phyloP scores from a whole-genome alignment of 352 stramenopile species.

The Phytophthora boehmeriae region DNA sequence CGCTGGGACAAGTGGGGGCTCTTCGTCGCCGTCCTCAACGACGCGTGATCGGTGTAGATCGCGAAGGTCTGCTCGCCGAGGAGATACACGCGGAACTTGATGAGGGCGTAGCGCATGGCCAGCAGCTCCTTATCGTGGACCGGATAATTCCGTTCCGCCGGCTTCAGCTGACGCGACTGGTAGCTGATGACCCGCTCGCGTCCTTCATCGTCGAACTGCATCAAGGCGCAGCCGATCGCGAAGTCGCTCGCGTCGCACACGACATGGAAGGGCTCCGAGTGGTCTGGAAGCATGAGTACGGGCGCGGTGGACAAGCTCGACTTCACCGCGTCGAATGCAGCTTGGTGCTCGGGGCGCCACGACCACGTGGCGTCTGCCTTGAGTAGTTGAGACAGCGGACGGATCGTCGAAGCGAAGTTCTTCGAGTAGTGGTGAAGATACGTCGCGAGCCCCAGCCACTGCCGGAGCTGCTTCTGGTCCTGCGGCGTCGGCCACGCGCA shows the following conservation, averaged over 20 bases:
- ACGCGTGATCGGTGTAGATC: conserved; percentile 18
- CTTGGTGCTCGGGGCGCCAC: conserved; percentile 15
- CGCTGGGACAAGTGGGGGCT: conserved; percentile 2
- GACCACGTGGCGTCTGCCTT: conserved; percentile 28
- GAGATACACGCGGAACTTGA: conserved; percentile 38
- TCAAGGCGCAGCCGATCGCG: conserved; percentile 22
- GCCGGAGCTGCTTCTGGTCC: no score
- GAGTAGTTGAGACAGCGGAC: conserved; percentile 15
- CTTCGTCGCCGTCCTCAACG: no score
- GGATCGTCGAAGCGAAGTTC: conserved; percentile 16
- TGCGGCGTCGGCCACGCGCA: conserved; percentile 2
- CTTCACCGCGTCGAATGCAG: conserved; percentile 21
- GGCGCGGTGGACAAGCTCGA: conserved; percentile 1
- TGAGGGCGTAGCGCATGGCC: conserved; percentile 26
- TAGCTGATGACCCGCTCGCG: conserved; percentile 28
- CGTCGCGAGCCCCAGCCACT: conserved; percentile 12
- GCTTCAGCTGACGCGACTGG: conserved; percentile 30
- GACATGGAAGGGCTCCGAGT: conserved; percentile 16
- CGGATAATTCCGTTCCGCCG: conserved; percentile 32
- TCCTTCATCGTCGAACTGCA: conserved; percentile 11
- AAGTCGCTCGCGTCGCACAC: conserved; percentile 31
- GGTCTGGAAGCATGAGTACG: conserved; percentile 14
- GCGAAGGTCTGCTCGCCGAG: conserved; percentile 24
- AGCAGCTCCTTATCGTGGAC: conserved; percentile 17
- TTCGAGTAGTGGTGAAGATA: conserved; percentile 24